Base-by-base conservation (phyloP, 257 asterid species). In the Sherardia arvensis region DNA sequence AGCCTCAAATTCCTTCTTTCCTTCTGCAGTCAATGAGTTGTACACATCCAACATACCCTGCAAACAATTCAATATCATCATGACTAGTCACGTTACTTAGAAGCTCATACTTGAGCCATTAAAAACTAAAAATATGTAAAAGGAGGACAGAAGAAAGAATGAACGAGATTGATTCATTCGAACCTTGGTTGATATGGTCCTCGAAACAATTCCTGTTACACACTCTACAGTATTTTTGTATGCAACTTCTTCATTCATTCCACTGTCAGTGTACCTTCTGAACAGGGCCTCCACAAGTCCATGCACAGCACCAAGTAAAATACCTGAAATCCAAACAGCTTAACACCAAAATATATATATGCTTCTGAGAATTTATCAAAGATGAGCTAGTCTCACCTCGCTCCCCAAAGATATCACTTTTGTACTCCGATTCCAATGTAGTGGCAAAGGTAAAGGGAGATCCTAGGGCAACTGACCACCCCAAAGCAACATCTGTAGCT, bases 381-480 rank as follows among this genome's bases (percentile, higher is more conserved):
- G 26, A 61, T 28, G 56, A 77, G 58, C 33, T 49, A 43, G 22
- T 33, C 74, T 74, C 61, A 88, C 96, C 98, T 73, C 98, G 77
- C 76, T 91, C 98, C 69, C 98, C 98, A 63, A 91, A 91, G 29
- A 91, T 91, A 78, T 91, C 98, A 76, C 96, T 91, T 81, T 70
- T 91, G 74, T 91, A 91, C 71, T 88, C 96, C 76, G 79, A 84
- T 78, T 88, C 96, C 75, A 91, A 78, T 17, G 96, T 88, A 61
- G 98, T 91, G 51, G 89, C 95, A 66, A 91, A 91, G 56, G 96
- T 86, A 74, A 91, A 88, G 65, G 98, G 98, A 57, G 98, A 88
- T 72, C 98, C 98, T 68, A 91, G 95, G 65, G 95, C 95, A 62
- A 91, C 82, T 5, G 96, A 91, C 98, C 96, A 91, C 64, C 95